These are phyloP conservation scores for Fusarium sp. DNA, from an alignment of 2,329 filamentous ascomycete species.

Conservation along the genomic window DNA sequence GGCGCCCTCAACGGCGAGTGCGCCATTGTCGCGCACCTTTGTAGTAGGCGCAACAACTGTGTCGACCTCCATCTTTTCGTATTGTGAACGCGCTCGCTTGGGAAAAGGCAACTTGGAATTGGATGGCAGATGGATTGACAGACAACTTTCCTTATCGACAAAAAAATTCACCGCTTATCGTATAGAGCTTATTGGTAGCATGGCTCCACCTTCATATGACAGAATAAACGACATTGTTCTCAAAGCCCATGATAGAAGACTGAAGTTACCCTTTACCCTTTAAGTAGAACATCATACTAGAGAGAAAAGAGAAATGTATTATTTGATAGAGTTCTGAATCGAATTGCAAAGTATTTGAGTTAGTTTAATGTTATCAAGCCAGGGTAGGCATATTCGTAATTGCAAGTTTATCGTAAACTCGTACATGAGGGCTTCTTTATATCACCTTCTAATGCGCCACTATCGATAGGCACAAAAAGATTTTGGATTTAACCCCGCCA, in stretches of 20 bases:
- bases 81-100: constrained; percentile 28
- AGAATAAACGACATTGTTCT: not conserved
- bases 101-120: constrained; percentile 18
- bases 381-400: not conserved
- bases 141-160: constrained; percentile 48
- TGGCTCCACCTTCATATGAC: not conserved
- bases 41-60: constrained; percentile 50
- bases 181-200: not conserved
- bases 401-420: not conserved
- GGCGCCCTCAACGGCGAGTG: constrained; percentile 60
- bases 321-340: fast-evolving
- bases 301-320: not conserved
- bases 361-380: not conserved
- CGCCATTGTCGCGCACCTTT: constrained; percentile 62
- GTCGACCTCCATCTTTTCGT: constrained; percentile 52
- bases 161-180: constrained; percentile 42
- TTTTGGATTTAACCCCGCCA: constrained; percentile 54
- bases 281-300: not conserved
- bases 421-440: not conserved
- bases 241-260: not conserved
- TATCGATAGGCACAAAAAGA: constrained; percentile 55
- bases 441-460: constrained; percentile 3
- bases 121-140: constrained; percentile 31
- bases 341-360: not conserved
- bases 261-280: not conserved